A percentile compares a stretch with the other conserved stretches of the same genome.
phyloP scores from a whole-genome alignment of 1,284 basidiomycete genomes.

The Sanghuangporus sanghuang region DNA sequence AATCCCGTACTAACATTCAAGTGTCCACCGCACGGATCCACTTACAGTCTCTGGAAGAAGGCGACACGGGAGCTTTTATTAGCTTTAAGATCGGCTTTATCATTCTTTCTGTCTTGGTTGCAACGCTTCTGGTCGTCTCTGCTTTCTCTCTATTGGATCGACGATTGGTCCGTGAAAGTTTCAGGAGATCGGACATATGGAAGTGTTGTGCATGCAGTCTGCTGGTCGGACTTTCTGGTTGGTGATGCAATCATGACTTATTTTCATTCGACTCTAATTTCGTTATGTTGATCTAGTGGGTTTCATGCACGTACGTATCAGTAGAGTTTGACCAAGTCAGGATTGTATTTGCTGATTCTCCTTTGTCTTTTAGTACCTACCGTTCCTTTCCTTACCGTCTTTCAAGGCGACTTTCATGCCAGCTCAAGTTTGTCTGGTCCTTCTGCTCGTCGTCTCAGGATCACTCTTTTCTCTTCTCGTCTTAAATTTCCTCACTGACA shows the following conservation, averaged over 20 bases:
- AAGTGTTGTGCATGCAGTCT: slow-evolving; percentile 2
- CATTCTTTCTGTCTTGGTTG: slow-evolving; percentile 9
- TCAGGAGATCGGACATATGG: background rate
- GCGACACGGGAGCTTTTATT: background rate
- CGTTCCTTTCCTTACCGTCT: slow-evolving; percentile 5
- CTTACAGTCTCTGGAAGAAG: background rate
- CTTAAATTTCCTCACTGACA: background rate
- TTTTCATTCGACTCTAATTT: background rate
- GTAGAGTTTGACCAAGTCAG: background rate
- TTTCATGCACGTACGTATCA: slow-evolving; percentile 13
- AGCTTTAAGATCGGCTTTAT: slow-evolving; percentile 11
- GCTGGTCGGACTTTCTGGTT: slow-evolving; percentile 15
- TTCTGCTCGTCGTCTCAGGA: slow-evolving; percentile 3
- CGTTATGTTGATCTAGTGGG: background rate
- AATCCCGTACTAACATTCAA: background rate
- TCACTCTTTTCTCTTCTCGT: slow-evolving; percentile 10
- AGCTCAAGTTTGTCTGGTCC: slow-evolving; percentile 4
- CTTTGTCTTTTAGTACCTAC: background rate
- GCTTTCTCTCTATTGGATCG: slow-evolving; percentile 2
- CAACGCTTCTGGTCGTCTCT: slow-evolving; percentile 2
- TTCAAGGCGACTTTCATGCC: slow-evolving; percentile 4
- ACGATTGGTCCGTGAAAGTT: background rate
- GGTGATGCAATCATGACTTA: background rate
- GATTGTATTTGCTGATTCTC: background rate
- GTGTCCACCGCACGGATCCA: background rate